Evolutionary conservation across 2,329 filamentous ascomycete species (phyloP).

Genomic region (Fusarium sp.): DNA sequence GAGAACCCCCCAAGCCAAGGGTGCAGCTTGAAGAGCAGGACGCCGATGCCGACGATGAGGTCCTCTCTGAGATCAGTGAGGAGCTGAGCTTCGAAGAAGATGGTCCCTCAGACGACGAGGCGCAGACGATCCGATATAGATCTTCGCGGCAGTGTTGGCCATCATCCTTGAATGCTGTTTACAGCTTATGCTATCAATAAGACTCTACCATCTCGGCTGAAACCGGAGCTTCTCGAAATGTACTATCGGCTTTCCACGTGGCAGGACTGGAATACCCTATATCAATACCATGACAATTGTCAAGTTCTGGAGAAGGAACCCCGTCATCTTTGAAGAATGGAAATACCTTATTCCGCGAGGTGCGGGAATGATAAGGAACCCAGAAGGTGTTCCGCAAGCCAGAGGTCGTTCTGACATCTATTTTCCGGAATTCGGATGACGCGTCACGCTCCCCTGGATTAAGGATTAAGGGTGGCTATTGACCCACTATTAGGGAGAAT

Average conservation of each 20-base stretch:
- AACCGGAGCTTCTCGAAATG: too few relatives aligned
- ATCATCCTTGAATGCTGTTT: too few relatives aligned
- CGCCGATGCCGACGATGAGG: slow-evolving; percentile 51
- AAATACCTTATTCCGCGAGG: rapidly evolving
- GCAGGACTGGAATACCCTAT: too few relatives aligned
- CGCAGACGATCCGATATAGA: too few relatives aligned
- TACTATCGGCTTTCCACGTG: too few relatives aligned
- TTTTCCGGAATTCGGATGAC: not conserved
- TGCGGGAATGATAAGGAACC: not conserved
- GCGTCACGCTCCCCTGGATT: not conserved
- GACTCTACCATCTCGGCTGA: too few relatives aligned
- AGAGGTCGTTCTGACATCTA: not conserved
- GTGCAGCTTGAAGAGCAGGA: slow-evolving; percentile 50
- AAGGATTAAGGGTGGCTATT: not conserved
- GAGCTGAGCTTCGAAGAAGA: slow-evolving; percentile 53
- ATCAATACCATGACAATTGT: too few relatives aligned
- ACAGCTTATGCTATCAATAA: too few relatives aligned
- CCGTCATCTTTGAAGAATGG: not conserved
- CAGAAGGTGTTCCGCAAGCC: not conserved
- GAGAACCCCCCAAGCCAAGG: slow-evolving; percentile 43
- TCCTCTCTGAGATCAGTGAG: slow-evolving; percentile 51
- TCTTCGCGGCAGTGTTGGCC: too few relatives aligned
- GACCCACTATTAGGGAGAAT: rapidly evolving
- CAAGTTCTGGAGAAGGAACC: too few relatives aligned
- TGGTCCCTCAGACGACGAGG: slow-evolving; percentile 43